Conservation (phyloP, 2,329 filamentous ascomycete species). For the Sarocladium strictum region DNA sequence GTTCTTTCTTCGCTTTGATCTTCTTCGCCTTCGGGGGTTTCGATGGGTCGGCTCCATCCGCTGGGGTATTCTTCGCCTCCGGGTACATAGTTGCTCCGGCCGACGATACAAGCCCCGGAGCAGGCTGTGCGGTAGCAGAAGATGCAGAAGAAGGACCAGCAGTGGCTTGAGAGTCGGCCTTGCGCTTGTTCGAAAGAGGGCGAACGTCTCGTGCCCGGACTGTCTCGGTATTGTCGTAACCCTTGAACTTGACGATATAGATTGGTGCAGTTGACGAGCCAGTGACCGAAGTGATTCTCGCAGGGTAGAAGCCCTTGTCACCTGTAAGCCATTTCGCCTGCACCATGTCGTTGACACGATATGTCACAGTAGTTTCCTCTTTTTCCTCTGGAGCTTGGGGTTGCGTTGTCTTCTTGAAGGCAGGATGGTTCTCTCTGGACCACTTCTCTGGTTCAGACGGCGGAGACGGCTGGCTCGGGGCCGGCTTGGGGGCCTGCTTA, state of each 20-base stretch:
- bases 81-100: slow-evolving; percentile 53
- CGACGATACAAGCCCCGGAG: slow-evolving; percentile 42
- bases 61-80: slow-evolving; percentile 56
- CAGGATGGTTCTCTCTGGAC: slow-evolving; percentile 74
- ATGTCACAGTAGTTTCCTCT: slow-evolving; percentile 49
- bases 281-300: slow-evolving; percentile 87
- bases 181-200: slow-evolving; percentile 74
- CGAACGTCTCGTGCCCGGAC: slow-evolving; percentile 77
- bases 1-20: slow-evolving; percentile 82
- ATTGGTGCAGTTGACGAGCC: slow-evolving; percentile 86
- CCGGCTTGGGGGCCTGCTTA: slow-evolving; percentile 38
- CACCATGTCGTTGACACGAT: slow-evolving; percentile 84
- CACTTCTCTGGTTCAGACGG: slow-evolving; percentile 61
- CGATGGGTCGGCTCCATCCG: slow-evolving; percentile 53
- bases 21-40: slow-evolving; percentile 81
- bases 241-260: slow-evolving; percentile 93
- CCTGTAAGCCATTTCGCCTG: slow-evolving; percentile 87
- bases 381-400: slow-evolving; percentile 40
- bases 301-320: slow-evolving; percentile 86
- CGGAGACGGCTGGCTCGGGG: slow-evolving; percentile 38
- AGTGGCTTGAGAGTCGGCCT: slow-evolving; percentile 59
- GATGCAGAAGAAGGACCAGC: slow-evolving; percentile 14
- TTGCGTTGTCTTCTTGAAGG: slow-evolving; percentile 52
- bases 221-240: slow-evolving; percentile 79
- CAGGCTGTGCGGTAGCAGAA: slow-evolving; percentile 35